Base-by-base conservation (phyloP, 2,329 filamentous ascomycete genomes). In the Didymella pinodella region DNA sequence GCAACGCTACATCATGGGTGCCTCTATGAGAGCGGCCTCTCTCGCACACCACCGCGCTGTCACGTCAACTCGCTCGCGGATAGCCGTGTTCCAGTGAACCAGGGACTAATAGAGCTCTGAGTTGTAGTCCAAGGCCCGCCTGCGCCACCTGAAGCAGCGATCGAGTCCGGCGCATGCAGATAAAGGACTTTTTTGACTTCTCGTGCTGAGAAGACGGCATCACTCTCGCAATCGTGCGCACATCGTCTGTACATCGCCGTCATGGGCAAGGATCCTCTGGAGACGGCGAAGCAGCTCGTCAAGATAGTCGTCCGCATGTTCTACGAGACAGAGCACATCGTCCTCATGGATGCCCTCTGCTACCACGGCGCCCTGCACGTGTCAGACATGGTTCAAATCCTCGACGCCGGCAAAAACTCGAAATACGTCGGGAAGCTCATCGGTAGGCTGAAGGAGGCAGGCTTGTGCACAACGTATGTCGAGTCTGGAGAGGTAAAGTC, bases 391-490 rank as follows among this genome's bases (percentile, higher is more conserved):
- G 90, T 91, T 43, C 89, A 92, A 70, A 83, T 98, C 25, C 89
- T 97, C 79, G 75, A 77, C 48, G 69, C 67, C 16, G 89, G 89
- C 62, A 93, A 96, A 80, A 94, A 97, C 75, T 88, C 89, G 40
- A 98, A 99, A 75, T 91, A 96, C 70, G 85, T 98, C 43, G 92
- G 95, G 75, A 96, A 94, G 76, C 86, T 96, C 29, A 94, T 92
- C 76, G 93, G 90, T 60, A 90, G 88, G 69, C 84, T 99, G 51
- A 88, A 88, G 67, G 93, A 97, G 75, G 92, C 96, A 73, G 90
- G 94, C 53, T 88, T 99, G 70, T 82, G 98, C 59, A 86, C 88
- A 67, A 88, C 94, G 86, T 94, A 88, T 65, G 85, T 79, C 54
- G 29, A 48, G 43, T 31, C 48, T 54, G 50, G 25, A 54, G 56